Conservation (phyloP, 768 basidiomycete genomes). For the Pulveroboletus sp. region DNA sequence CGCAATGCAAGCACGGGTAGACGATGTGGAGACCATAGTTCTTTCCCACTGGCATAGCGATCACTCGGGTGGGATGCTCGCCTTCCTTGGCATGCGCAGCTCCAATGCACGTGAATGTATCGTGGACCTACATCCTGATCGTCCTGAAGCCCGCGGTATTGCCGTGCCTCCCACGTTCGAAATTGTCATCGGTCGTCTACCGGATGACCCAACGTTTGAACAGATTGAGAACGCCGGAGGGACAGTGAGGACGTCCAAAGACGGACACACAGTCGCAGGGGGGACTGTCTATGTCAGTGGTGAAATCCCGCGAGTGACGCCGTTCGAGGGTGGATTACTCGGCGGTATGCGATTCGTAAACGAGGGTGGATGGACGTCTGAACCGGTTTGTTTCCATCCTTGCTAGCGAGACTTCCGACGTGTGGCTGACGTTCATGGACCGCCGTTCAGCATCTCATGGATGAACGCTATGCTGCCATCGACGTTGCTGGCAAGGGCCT, state of each 20-base stretch:
- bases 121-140: constrained; percentile 74
- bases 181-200: constrained; percentile 54
- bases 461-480: constrained; percentile 73
- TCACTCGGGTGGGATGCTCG: constrained; percentile 68
- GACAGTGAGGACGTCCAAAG: constrained; percentile 46
- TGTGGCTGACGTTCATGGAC: not conserved
- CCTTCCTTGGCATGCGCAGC: constrained; percentile 50
- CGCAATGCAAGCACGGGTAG: constrained; percentile 52
- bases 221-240: constrained; percentile 55
- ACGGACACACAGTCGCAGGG: constrained; percentile 63
- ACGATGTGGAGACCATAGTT: constrained; percentile 56
- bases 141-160: constrained; percentile 71
- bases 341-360: constrained; percentile 62
- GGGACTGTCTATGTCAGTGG: constrained; percentile 74
- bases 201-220: constrained; percentile 68
- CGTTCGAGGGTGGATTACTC: constrained; percentile 63
- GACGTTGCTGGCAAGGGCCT: constrained; percentile 81
- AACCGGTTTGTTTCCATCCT: constrained; percentile 40
- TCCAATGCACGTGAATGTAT: constrained; percentile 32
- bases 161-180: constrained; percentile 57
- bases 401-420: not conserved
- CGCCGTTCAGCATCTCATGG: constrained; percentile 60
- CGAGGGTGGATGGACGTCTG: constrained; percentile 43
- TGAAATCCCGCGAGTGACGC: constrained; percentile 66
- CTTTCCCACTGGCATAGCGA: constrained; percentile 81